phyloP scores from a whole-genome alignment of 805 yeast genomes.

The Candida hungchunana region DNA sequence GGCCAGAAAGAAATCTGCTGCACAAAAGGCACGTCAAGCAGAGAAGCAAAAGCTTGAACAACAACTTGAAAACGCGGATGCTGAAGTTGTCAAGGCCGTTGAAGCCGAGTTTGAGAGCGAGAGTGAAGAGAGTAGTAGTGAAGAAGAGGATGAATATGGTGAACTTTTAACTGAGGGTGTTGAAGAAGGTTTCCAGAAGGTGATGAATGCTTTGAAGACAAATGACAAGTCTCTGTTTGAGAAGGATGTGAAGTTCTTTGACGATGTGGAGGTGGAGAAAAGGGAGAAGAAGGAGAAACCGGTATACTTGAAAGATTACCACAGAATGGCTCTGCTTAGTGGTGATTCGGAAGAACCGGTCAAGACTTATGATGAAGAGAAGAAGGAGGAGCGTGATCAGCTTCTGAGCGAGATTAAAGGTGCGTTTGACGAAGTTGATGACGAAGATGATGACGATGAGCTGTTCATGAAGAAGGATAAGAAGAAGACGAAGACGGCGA shows the following conservation, averaged over 20 bases:
- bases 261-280: slow-evolving; percentile 44
- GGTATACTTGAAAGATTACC: slow-evolving; percentile 86
- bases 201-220: slow-evolving; percentile 61
- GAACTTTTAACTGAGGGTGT: slow-evolving; percentile 83
- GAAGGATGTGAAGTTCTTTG: slow-evolving; percentile 69
- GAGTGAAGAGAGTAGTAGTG: slow-evolving; percentile 30
- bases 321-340: slow-evolving; percentile 73
- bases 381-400: slow-evolving; percentile 67
- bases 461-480: slow-evolving; percentile 49
- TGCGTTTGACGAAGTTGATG: slow-evolving; percentile 50
- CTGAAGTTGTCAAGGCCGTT: slow-evolving; percentile 24
- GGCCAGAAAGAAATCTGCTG: slow-evolving; percentile 87
- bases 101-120: slow-evolving; percentile 33
- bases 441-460: slow-evolving; percentile 37
- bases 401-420: slow-evolving; percentile 74
- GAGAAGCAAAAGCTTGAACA: slow-evolving; percentile 23
- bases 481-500: slow-evolving; percentile 22
- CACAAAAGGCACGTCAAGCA: slow-evolving; percentile 61
- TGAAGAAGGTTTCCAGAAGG: slow-evolving; percentile 72
- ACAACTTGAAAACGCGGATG: slow-evolving; percentile 22
- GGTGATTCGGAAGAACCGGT: slow-evolving; percentile 51
- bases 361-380: slow-evolving; percentile 71
- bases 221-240: slow-evolving; percentile 67
- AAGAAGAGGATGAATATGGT: slow-evolving; percentile 89
- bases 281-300: slow-evolving; percentile 51